phyloP scores from a whole-genome alignment of 2,329 filamentous ascomycete genomes.

The Hyphodiscus sp. region DNA sequence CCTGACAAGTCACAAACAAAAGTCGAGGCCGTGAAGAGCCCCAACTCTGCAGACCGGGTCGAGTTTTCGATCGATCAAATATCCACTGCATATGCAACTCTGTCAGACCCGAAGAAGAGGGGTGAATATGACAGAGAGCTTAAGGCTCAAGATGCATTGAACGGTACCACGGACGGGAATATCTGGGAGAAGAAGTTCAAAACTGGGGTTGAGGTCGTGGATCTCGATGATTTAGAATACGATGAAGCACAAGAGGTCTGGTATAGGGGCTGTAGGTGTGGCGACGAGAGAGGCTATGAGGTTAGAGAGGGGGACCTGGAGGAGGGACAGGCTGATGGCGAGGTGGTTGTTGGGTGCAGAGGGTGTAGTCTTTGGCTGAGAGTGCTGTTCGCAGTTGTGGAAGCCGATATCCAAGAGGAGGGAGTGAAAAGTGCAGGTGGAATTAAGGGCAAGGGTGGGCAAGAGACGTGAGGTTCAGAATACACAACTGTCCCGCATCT shows the following conservation, averaged over 20 bases:
- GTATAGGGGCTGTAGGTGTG: slow-evolving; percentile 56
- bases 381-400: slow-evolving; percentile 55
- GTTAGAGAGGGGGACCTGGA: slow-evolving; percentile 55
- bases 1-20: slow-evolving; percentile 33
- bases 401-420: slow-evolving; percentile 18
- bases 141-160: slow-evolving; percentile 22
- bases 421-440: slow-evolving; percentile 4
- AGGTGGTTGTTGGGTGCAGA: slow-evolving; percentile 57
- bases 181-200: slow-evolving; percentile 37
- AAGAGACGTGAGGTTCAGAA: neutral
- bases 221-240: slow-evolving; percentile 57
- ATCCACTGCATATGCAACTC: slow-evolving; percentile 48
- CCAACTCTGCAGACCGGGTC: slow-evolving; percentile 3
- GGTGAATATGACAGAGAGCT: slow-evolving; percentile 49
- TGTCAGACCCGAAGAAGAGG: slow-evolving; percentile 45
- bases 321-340: slow-evolving; percentile 49
- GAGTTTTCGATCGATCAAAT: slow-evolving; percentile 57
- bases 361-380: slow-evolving; percentile 63
- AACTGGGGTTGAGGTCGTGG: slow-evolving; percentile 54
- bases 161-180: slow-evolving; percentile 12
- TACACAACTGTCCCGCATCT: neutral
- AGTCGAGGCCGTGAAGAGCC: neutral
- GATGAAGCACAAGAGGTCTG: slow-evolving; percentile 43
- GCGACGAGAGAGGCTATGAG: slow-evolving; percentile 53
- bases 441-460: neutral